Conservation (phyloP, 352 stramenopile genomes). For the Thalassiosira ordinaria region DNA sequence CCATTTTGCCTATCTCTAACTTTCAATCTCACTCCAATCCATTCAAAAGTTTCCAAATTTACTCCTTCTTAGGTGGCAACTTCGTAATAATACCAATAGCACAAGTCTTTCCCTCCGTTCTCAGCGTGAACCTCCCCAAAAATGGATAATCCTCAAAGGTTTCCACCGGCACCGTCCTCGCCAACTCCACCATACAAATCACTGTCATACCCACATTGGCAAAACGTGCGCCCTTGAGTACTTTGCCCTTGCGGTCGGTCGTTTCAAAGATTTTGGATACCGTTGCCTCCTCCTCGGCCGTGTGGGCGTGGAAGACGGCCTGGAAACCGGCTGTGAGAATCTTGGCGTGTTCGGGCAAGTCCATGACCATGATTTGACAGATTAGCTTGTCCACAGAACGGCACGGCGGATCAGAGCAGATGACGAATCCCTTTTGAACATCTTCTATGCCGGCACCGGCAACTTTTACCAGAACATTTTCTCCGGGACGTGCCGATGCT, state of each 20-base stretch:
- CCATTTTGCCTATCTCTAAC: too few relatives aligned
- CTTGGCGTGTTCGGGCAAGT: conserved; percentile 95
- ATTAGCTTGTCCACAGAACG: conserved; percentile 81
- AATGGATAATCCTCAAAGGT: conserved; percentile 86
- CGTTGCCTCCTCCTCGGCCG: conserved; percentile 93
- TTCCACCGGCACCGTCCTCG: conserved; percentile 85
- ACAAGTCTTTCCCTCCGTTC: conserved; percentile 88
- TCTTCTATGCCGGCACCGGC: conserved; percentile 87
- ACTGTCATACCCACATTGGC: conserved; percentile 91
- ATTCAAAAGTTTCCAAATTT: too few relatives aligned
- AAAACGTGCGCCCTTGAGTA: conserved; percentile 94
- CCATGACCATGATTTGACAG: conserved; percentile 91
- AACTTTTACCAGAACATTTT: conserved; percentile 88
- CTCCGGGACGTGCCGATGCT: conserved; percentile 79
- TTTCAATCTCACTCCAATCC: too few relatives aligned
- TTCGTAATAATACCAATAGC: conserved; percentile 87
- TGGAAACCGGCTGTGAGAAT: conserved; percentile 97
- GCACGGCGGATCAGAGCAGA: conserved; percentile 76
- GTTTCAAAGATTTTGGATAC: conserved; percentile 91
- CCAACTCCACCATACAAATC: conserved; percentile 87
- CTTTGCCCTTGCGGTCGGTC: conserved; percentile 90
- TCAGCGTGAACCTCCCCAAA: conserved; percentile 88
- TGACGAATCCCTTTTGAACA: conserved; percentile 81
- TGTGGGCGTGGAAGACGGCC: conserved; percentile 98
- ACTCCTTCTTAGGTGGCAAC: neutral